Evolutionary conservation across 2,329 filamentous ascomycete species (phyloP), one percentile per base, ranked within the genome.

Genomic region (Fusarium sp.): DNA sequence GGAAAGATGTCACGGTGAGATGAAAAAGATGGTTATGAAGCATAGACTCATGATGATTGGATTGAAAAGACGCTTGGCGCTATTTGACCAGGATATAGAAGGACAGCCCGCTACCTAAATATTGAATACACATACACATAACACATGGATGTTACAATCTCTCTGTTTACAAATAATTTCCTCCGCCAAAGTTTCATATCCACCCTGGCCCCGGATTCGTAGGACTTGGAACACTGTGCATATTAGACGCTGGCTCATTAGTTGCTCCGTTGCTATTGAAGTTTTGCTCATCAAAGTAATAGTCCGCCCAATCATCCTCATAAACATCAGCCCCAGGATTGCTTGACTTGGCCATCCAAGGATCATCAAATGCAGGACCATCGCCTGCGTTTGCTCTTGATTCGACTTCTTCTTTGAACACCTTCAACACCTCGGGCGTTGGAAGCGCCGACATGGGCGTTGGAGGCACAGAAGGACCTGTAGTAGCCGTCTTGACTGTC

Each of bases 261-360:
- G 36, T n/a, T 27, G 21, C 25, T 52, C 29, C 29, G 46, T 62
- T 31, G 48, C 66, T 46, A 21, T 56, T 52, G 37, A 66, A 72
- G n/a, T 73, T 71, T 13, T 62, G 58, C 27, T 74, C 54, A 25
- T 76, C 74, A 61, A 77, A 76, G 47, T 77, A 77, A 20, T 77
- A 76, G 29, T 76, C 75, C 2, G 72, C 73, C 75, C 74, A 76
- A 5, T 72, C 66, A n/a, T 72, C 67, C 10, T 76, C 71, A 29
- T 72, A 74, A 3, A 74, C 62, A 13, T 71, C 66, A 17, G 51
- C 58, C 29, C 59, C 65, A 6, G 51, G 46, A 14, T 49, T 31
- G 14, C 39, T 54, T 35, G 41, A 23, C 31, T 45, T 60, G 45
- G 45, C 42, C 54, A 41, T 56, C 62, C 64, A 67, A 3, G 64